A percentile compares a stretch with the other conserved stretches of the same genome.
Conservation (phyloP, 1,284 basidiomycete species). For the Athelia sp. region DNA sequence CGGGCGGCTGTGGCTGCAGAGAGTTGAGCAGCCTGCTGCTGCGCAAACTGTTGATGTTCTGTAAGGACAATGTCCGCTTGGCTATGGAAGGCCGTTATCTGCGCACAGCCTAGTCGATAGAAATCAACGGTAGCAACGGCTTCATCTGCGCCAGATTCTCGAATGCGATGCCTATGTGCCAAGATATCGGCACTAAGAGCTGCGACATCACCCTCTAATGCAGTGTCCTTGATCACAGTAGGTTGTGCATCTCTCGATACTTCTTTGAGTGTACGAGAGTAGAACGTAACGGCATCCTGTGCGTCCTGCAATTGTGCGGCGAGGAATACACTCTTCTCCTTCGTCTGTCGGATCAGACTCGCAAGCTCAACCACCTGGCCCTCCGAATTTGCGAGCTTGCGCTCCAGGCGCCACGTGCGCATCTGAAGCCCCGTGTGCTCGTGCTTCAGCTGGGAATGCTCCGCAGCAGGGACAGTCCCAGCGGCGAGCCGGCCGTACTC, state of each 20-base stretch:
- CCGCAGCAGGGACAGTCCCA: conserved; percentile 36
- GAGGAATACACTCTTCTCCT: conserved; percentile 48
- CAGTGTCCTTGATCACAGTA: not conserved
- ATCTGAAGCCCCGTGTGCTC: conserved; percentile 37
- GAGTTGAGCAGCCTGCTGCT: conserved; percentile 33
- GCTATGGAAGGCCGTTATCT: conserved; percentile 26
- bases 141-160: conserved; percentile 11
- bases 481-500: conserved; percentile 58
- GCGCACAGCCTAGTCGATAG: conserved; percentile 27
- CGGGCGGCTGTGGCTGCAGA: conserved; percentile 30
- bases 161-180: conserved; percentile 10
- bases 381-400: conserved; percentile 64
- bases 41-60: conserved; percentile 25
- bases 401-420: conserved; percentile 48
- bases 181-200: conserved; percentile 11
- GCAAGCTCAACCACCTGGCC: conserved; percentile 63
- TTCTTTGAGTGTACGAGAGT: conserved; percentile 21
- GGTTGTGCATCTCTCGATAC: not conserved
- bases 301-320: conserved; percentile 34
- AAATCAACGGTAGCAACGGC: conserved; percentile 22
- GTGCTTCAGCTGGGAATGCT: conserved; percentile 37
- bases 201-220: not conserved
- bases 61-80: conserved; percentile 21
- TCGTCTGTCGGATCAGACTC: conserved; percentile 51
- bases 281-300: conserved; percentile 33